These are phyloP conservation scores for Termitomyces heimii DNA, from an alignment of 768 basidiomycete species.

Conservation along the genomic window DNA sequence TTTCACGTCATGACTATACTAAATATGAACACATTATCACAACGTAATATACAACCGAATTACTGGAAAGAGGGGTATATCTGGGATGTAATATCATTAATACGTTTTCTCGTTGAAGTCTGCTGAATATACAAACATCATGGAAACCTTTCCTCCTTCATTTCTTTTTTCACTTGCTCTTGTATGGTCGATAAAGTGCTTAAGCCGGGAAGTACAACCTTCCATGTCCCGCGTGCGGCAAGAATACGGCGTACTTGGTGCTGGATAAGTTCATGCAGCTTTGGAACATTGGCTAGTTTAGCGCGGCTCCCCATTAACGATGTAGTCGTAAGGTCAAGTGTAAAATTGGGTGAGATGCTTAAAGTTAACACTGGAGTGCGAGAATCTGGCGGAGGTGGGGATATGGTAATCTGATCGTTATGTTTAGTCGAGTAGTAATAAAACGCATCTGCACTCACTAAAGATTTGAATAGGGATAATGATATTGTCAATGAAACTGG, in stretches of 20 bases:
- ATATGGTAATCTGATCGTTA: constrained; percentile 49
- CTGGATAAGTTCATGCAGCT: constrained; percentile 91
- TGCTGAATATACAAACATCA: constrained; percentile 6
- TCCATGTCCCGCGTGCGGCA: constrained; percentile 57
- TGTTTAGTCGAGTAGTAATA: neutral
- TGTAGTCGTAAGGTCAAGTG: constrained; percentile 78
- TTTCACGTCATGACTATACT: neutral
- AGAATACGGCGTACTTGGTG: constrained; percentile 71
- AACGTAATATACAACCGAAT: constrained; percentile 6
- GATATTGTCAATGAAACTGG: constrained; percentile 80
- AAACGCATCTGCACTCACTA: constrained; percentile 32
- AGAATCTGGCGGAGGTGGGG: constrained; percentile 51
- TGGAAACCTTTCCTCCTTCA: constrained; percentile 20
- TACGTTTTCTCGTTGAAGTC: neutral
- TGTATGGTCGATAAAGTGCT: constrained; percentile 27
- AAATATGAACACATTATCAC: neutral
- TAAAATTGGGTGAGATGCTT: constrained; percentile 80
- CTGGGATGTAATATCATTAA: neutral
- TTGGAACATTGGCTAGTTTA: constrained; percentile 96
- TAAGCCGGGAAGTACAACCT: constrained; percentile 62
- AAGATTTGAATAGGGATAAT: constrained; percentile 66
- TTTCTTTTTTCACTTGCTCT: constrained; percentile 30
- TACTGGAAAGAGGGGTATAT: neutral
- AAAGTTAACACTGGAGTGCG: constrained; percentile 59
- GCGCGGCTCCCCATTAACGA: constrained; percentile 94